A percentile compares a stretch with the other conserved stretches of the same genome.
Evolutionary conservation across 140 eudicot genomes (phyloP).

Genomic region (Oenanthe javanica): DNA sequence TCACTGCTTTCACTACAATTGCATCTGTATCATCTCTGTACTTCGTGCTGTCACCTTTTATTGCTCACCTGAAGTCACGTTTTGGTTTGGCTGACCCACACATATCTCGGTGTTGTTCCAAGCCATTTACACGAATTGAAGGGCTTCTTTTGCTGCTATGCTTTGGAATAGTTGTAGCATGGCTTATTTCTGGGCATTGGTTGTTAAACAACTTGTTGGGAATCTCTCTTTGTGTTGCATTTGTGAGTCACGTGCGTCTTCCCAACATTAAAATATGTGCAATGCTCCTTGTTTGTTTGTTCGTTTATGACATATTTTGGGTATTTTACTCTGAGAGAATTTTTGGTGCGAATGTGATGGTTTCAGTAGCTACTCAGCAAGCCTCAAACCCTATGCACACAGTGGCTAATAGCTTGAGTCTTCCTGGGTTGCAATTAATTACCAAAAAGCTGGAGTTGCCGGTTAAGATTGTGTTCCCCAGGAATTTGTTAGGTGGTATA

Average conservation of each 20-base stretch:
- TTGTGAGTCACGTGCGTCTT: slow-evolving; percentile 95
- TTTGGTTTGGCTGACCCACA: slow-evolving; percentile 70
- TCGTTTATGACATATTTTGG: slow-evolving; percentile 91
- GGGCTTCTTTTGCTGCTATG: slow-evolving; percentile 54
- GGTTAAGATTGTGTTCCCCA: slow-evolving; percentile 86
- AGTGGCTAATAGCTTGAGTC: slow-evolving; percentile 81
- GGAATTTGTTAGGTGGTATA: slow-evolving; percentile 80
- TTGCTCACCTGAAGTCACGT: slow-evolving; percentile 42
- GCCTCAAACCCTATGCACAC: slow-evolving; percentile 96
- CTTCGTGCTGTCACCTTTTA: slow-evolving; percentile 71
- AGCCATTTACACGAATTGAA: slow-evolving; percentile 61
- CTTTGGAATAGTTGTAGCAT: slow-evolving; percentile 44
- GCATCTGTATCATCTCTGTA: slow-evolving; percentile 71
- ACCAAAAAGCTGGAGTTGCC: slow-evolving; percentile 90
- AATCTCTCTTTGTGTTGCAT: slow-evolving; percentile 84
- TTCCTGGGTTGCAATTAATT: slow-evolving; percentile 81
- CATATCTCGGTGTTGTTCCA: slow-evolving; percentile 71
- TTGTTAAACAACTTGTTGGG: slow-evolving; percentile 85
- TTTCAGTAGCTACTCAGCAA: slow-evolving; percentile 97
- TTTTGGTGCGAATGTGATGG: slow-evolving; percentile 96
- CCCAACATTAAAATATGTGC: slow-evolving; percentile 94
- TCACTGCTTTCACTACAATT: slow-evolving; percentile 78
- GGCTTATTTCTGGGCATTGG: slow-evolving; percentile 96
- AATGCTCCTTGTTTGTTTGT: slow-evolving; percentile 75
- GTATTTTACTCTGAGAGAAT: slow-evolving; percentile 84